Evolutionary conservation across 768 basidiomycete species (phyloP), one percentile per base, ranked within the genome.

Genomic region (Russula foetens): DNA sequence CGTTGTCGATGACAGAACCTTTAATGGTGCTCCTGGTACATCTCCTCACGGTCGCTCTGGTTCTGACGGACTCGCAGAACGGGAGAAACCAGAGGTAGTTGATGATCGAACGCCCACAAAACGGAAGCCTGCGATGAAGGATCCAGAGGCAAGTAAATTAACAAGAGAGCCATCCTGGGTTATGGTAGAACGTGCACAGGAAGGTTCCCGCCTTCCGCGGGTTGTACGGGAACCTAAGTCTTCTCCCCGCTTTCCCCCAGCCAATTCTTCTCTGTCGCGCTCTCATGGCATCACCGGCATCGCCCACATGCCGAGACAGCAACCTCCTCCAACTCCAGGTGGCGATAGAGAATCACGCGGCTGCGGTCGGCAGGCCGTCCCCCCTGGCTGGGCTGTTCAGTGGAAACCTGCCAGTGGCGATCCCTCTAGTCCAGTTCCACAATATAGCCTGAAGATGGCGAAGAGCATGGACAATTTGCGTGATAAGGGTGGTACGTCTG

Each of bases 1-100:
- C n/a, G 51, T 59, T 29, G 64, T 66, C 19, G 58, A 63, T 33
- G 62, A 60, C 43, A 54, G 58, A 23, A 17, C 29, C 12, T 39
- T 35, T 47, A 50, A 29, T 44, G 39, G 58, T 17, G 24, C 38
- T 17, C 33, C 62, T 19, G 58, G 62, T 38, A 45, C 59, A n/a
- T 49, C 58, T 19, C 66, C 67, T 19, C 81, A 81, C 65, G 66
- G 69, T 47, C 76, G 79, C 60, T 73, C 79, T 15, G 77, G 76
- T 28, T 83, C 83, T 2, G 83, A 84, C 70, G 77, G 79, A 23
- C 77, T 74, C 38, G 73, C 73, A 41, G 80, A 84, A 46, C 74
- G 79, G 29, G 82, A 84, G 59, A 60, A 31, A 23, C n/a, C 41
- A 35, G 62, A 60, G 29, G 33, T 46, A 44, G 39, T 28, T n/a